Percentiles rank a stretch among this genome's conserved stretches.
These are phyloP conservation scores for Cladobotryum mycophilum DNA, from an alignment of 2,329 filamentous ascomycete genomes.

Conservation along the genomic window DNA sequence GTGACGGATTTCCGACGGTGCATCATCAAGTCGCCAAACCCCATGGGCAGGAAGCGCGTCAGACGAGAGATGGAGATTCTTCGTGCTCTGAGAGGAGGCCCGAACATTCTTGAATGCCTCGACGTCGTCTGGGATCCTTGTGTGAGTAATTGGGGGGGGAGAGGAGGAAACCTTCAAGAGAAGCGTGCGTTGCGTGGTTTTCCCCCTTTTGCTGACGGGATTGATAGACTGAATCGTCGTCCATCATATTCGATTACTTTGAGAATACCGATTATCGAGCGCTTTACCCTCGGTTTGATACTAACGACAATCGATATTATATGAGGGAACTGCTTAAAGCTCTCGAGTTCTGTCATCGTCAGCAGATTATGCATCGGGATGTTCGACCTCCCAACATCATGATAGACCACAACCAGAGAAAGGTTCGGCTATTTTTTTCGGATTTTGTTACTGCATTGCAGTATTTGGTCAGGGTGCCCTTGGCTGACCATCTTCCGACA, in stretches of 20 bases:
- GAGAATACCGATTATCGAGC: conserved; percentile 99
- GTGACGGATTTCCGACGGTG: conserved; percentile 99
- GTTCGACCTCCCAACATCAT: conserved; percentile 99
- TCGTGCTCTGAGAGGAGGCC: conserved; percentile 92
- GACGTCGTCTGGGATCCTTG: conserved; percentile 94
- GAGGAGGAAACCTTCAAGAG: conserved; percentile 10
- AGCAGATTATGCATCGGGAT: conserved; percentile 99
- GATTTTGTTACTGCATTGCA: neutral
- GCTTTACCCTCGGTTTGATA: conserved; percentile 93
- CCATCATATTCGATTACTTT: conserved; percentile 94
- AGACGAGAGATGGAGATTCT: conserved; percentile 99
- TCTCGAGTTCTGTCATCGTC: conserved; percentile 97
- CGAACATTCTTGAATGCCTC: conserved; percentile 90
- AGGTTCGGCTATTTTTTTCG: conserved; percentile 49
- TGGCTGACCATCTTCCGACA: conserved; percentile 9
- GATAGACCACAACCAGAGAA: conserved; percentile 99
- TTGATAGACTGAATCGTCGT: conserved; percentile 87
- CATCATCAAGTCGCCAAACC: conserved; percentile 98
- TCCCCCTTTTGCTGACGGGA: neutral
- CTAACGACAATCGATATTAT: conserved; percentile 96
- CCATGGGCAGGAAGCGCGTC: conserved; percentile 99
- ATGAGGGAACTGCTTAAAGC: conserved; percentile 96
- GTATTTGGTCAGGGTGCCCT: neutral
- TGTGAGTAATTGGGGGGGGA: conserved; percentile 42
- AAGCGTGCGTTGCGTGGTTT: no score